Evolutionary conservation across 129 eudicot species (phyloP).

Genomic region (Chrysanthemum seticuspe): DNA sequence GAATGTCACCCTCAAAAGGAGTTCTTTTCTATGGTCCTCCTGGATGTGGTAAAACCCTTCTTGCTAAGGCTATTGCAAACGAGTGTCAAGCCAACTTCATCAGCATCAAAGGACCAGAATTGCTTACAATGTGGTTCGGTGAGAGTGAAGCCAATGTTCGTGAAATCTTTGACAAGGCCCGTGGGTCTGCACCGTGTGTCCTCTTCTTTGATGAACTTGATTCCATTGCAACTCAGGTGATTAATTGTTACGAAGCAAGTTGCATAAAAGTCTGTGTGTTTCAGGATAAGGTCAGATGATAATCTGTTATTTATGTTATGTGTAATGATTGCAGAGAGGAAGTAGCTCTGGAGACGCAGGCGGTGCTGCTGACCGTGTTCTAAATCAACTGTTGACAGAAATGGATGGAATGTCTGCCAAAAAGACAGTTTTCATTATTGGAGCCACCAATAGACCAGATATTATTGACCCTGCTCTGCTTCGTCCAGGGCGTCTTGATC

Average conservation of each 20-base stretch:
- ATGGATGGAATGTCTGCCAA: slow-evolving; percentile 89
- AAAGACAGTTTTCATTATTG: slow-evolving; percentile 71
- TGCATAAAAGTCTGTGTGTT: neutral
- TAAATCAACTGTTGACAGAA: slow-evolving; percentile 73
- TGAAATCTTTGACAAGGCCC: slow-evolving; percentile 77
- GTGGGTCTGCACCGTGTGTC: slow-evolving; percentile 80
- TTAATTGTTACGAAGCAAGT: neutral
- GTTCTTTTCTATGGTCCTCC: slow-evolving; percentile 86
- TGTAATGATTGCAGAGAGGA: slow-evolving; percentile 53
- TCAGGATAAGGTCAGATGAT: neutral
- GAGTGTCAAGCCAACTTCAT: slow-evolving; percentile 88
- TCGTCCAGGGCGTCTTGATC: slow-evolving; percentile 87
- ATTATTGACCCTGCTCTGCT: slow-evolving; percentile 74
- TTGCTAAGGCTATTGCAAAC: slow-evolving; percentile 81
- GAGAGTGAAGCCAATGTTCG: slow-evolving; percentile 90
- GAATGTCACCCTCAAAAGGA: slow-evolving; percentile 85
- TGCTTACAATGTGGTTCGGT: slow-evolving; percentile 88
- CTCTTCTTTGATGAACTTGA: slow-evolving; percentile 90
- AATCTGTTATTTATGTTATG: neutral
- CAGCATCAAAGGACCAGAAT: slow-evolving; percentile 74
- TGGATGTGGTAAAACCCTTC: slow-evolving; percentile 74
- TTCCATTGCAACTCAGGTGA: slow-evolving; percentile 84
- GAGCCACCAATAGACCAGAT: slow-evolving; percentile 80
- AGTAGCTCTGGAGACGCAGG: slow-evolving; percentile 81
- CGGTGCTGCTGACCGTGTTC: slow-evolving; percentile 81